Evolutionary conservation across 2,329 filamentous ascomycete species (phyloP).

Genomic region (Corynespora cassiicola): DNA sequence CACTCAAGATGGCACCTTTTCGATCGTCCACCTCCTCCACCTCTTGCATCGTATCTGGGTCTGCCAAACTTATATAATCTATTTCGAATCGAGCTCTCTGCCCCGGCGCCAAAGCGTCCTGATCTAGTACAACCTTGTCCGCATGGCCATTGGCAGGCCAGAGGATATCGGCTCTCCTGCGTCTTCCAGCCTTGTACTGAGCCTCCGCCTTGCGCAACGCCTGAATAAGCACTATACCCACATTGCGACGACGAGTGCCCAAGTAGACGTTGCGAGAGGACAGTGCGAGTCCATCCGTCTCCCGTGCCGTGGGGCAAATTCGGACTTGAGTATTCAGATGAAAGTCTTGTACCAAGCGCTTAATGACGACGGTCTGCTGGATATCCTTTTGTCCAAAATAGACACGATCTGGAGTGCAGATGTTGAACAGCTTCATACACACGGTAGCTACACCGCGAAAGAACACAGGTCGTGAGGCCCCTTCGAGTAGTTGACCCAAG

Average conservation of each 20-base stretch:
- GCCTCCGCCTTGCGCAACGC: conserved; percentile 75
- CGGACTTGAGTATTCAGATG: conserved; percentile 77
- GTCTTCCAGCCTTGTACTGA: conserved; percentile 63
- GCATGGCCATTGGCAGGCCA: conserved; percentile 71
- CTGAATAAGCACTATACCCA: conserved; percentile 74
- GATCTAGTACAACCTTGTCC: conserved; percentile 62
- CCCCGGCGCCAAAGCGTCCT: conserved; percentile 64
- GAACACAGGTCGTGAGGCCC: conserved; percentile 86
- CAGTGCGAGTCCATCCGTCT: conserved; percentile 82
- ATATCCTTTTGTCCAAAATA: conserved; percentile 99
- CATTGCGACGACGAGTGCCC: conserved; percentile 72
- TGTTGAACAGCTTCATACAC: conserved; percentile 92
- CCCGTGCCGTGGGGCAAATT: conserved; percentile 77
- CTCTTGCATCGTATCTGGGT: conserved; percentile 84
- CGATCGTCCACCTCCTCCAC: conserved; percentile 71
- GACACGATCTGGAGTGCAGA: conserved; percentile 76
- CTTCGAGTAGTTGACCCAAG: conserved; percentile 81
- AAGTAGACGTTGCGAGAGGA: conserved; percentile 96
- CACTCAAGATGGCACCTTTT: conserved; percentile 83
- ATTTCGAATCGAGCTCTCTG: conserved; percentile 78
- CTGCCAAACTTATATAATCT: conserved; percentile 91
- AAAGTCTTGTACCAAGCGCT: conserved; percentile 86
- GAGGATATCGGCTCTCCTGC: conserved; percentile 71
- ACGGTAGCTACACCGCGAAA: conserved; percentile 96
- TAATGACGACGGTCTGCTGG: conserved; percentile 92